Conservation (phyloP, 768 basidiomycete species). For the Dendrothele bispora region DNA sequence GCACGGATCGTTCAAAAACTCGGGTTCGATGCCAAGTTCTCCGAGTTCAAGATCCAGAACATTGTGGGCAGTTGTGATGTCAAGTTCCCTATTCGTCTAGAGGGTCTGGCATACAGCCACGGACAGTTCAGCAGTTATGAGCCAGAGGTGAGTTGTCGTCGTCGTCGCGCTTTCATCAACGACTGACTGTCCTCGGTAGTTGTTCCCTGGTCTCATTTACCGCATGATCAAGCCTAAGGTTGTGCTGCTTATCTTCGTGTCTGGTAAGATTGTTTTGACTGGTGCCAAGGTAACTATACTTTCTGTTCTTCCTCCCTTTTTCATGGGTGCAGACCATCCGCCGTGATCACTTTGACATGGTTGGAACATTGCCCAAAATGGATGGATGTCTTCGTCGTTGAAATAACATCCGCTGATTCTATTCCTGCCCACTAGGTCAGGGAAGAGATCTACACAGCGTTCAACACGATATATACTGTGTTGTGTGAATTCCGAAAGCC, state of each 20-base stretch:
- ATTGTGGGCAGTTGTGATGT: constrained; percentile 98
- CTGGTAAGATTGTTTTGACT: constrained; percentile 97
- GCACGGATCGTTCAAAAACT: constrained; percentile 99
- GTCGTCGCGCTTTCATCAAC: background rate
- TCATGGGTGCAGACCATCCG: constrained; percentile 14
- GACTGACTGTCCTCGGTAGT: constrained; percentile 42
- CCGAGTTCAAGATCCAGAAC: constrained; percentile 99
- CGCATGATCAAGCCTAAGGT: constrained; percentile 99
- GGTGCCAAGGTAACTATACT: constrained; percentile 86
- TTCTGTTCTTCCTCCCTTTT: constrained; percentile 6
- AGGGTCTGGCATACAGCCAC: constrained; percentile 96
- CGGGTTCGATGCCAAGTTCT: constrained; percentile 98
- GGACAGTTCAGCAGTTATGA: constrained; percentile 98
- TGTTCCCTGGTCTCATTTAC: constrained; percentile 99
- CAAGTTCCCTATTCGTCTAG: constrained; percentile 97
- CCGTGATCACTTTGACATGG: background rate
- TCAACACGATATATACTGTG: constrained; percentile 99
- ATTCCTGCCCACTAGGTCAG: constrained; percentile 65
- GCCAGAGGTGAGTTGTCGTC: constrained; percentile 72
- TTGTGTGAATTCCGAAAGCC: constrained; percentile 93
- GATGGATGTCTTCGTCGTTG: background rate
- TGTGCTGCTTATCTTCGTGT: constrained; percentile 96
- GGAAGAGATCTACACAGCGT: constrained; percentile 99
- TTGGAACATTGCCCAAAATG: background rate
- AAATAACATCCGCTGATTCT: constrained; percentile 49